phyloP scores from a whole-genome alignment of 129 eudicot species.

The Lonicera japonica region DNA sequence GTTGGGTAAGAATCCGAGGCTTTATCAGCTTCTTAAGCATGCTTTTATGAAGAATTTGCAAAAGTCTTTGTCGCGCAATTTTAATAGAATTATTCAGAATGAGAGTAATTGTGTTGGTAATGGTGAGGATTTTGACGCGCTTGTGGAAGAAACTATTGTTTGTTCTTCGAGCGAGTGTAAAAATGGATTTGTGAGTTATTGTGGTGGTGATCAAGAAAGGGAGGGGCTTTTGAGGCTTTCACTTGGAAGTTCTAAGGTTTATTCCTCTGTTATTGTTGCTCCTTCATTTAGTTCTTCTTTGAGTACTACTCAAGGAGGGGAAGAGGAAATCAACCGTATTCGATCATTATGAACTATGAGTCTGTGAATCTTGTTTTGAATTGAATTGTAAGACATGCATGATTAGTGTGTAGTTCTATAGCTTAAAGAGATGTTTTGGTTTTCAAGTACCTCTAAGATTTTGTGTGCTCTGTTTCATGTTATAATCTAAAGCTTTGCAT shows the following conservation, averaged over 20 bases:
- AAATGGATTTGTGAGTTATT: no score
- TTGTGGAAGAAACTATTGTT: background rate
- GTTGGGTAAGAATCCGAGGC: slow-evolving; percentile 14
- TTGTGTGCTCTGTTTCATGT: no score
- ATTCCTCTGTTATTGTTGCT: slow-evolving; percentile 29
- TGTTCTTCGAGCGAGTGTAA: no score
- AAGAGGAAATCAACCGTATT: background rate
- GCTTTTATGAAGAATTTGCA: slow-evolving; percentile 15
- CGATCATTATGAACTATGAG: no score
- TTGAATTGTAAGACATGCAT: no score
- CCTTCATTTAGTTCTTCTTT: slow-evolving; percentile 19
- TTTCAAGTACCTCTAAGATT: no score
- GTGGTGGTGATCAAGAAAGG: background rate
- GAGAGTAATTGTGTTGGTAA: background rate
- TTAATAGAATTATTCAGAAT: background rate
- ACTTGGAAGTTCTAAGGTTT: slow-evolving; percentile 25
- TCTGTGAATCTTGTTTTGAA: no score
- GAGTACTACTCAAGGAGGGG: background rate
- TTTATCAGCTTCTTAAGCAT: slow-evolving; percentile 15
- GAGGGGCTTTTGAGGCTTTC: background rate
- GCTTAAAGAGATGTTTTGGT: no score
- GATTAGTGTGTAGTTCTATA: no score
- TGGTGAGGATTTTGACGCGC: background rate
- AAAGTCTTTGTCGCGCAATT: slow-evolving; percentile 3
- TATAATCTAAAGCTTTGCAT: no score